Evolutionary conservation across 257 asterid species (phyloP), one percentile per base, ranked within the genome.

Genomic region (Ophiorrhiza pumila): DNA sequence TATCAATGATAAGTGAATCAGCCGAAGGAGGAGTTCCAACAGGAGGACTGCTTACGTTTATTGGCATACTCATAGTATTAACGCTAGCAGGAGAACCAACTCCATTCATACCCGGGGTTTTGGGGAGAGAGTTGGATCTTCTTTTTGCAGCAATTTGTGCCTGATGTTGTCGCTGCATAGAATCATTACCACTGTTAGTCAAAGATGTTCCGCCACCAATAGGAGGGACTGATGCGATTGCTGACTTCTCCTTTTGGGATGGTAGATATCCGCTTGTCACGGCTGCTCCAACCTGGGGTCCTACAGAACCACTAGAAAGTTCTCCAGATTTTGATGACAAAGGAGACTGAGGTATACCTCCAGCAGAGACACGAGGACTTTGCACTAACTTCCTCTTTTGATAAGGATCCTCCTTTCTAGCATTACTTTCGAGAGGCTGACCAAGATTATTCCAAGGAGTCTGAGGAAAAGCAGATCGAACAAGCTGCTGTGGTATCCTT

Each of bases 281-380:
- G 71, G 81, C 95, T 31, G 85, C 83, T 74, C 96, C 97, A 76
- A 87, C 89, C 71, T 91, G 98, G 67, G 81, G 94, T 58, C 98
- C 98, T 43, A 90, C 81, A 29, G 98, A 93, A 76, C 97, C 97
- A 76, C 95, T 89, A 27, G 97, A 93, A 81, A 93, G 85, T 83
- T 93, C 98, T 62, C 96, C 97, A 43, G 98, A 91, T 79, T 86
- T 93, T 42, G 98, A 93, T 3, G 97, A 91, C 82, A 93, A 79
- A n/a, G 98, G 98, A 83, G 98, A 92, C 75, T 90, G 98, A 71
- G 99, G 97, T 57, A 95, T 85, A 39, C 95, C 98, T 69, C 96
- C 96, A 71, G 90, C 85, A 77, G 99, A 95, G 63, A 87, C 87
- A 77, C 85, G 96, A 77, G 99, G 98, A 83, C 98, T 92, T 73